A percentile compares a stretch with the other conserved stretches of the same genome.
Evolutionary conservation across 2,329 filamentous ascomycete species (phyloP).

Genomic region (Colletotrichum sp.): DNA sequence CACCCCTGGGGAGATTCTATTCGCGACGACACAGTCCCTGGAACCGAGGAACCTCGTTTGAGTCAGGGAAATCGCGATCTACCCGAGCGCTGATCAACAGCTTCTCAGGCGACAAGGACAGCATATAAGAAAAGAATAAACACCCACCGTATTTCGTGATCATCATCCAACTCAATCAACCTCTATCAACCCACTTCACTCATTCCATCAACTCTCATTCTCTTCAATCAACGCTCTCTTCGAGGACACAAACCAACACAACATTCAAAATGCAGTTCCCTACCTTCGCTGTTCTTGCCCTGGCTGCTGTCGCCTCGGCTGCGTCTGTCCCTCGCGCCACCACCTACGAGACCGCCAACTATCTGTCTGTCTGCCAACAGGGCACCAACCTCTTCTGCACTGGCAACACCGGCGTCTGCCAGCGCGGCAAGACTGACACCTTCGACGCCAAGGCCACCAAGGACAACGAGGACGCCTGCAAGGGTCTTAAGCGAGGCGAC

Average conservation of each 20-base stretch:
- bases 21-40: background rate
- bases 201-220: background rate
- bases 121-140: background rate
- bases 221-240: background rate
- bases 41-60: background rate
- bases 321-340: background rate
- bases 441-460: slow-evolving; percentile 1
- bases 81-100: background rate
- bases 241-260: background rate
- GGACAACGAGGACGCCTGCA: background rate
- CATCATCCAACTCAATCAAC: background rate
- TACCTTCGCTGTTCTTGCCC: background rate
- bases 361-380: background rate
- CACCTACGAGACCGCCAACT: background rate
- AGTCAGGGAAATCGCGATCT: background rate
- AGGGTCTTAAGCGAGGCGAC: background rate
- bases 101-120: background rate
- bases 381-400: slow-evolving; percentile 3
- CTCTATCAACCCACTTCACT: background rate
- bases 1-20: background rate
- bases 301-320: background rate
- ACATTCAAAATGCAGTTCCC: slow-evolving; percentile 5
- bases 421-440: background rate
- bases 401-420: background rate
- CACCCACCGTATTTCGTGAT: background rate